Percentiles rank a stretch among this genome's conserved stretches.
These are phyloP conservation scores for Ogataea populi-albae DNA, from an alignment of 805 yeast genomes.

Conservation along the genomic window DNA sequence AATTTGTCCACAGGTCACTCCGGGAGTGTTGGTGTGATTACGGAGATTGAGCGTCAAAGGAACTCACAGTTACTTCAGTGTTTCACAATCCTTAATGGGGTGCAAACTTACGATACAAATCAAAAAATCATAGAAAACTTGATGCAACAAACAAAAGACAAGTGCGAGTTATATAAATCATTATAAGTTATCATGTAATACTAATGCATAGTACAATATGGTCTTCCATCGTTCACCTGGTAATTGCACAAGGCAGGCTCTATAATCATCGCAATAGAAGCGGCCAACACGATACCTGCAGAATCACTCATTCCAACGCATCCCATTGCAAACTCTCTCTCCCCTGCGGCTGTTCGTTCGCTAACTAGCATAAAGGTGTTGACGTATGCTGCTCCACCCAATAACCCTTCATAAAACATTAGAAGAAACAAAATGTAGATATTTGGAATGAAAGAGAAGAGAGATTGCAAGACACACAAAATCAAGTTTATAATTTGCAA, in stretches of 20 bases:
- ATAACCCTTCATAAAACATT: constrained; percentile 80
- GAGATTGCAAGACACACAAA: constrained; percentile 61
- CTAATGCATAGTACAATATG: constrained; percentile 67
- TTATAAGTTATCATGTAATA: constrained; percentile 5
- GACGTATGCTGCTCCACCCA: constrained; percentile 89
- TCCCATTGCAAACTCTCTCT: constrained; percentile 79
- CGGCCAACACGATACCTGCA: constrained; percentile 81
- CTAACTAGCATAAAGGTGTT: constrained; percentile 80
- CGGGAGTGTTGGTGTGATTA: not conserved
- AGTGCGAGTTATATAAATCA: constrained; percentile 13
- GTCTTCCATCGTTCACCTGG: constrained; percentile 71
- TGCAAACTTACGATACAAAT: constrained; percentile 51
- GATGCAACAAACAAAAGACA: constrained; percentile 32
- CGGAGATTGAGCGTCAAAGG: constrained; percentile 13
- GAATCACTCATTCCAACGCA: constrained; percentile 82
- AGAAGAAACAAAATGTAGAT: constrained; percentile 62
- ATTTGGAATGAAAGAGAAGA: constrained; percentile 51
- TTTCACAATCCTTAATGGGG: constrained; percentile 52
- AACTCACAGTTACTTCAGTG: constrained; percentile 49
- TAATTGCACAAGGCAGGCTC: constrained; percentile 70
- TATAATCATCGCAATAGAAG: constrained; percentile 66
- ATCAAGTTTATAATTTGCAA: constrained; percentile 66
- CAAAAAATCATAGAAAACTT: constrained; percentile 60
- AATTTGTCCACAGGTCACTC: constrained; percentile 1
- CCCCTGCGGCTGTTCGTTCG: constrained; percentile 47